A percentile compares a stretch with the other conserved stretches of the same genome.
Conservation (phyloP, 768 basidiomycete genomes). For the Trametes coccinea region DNA sequence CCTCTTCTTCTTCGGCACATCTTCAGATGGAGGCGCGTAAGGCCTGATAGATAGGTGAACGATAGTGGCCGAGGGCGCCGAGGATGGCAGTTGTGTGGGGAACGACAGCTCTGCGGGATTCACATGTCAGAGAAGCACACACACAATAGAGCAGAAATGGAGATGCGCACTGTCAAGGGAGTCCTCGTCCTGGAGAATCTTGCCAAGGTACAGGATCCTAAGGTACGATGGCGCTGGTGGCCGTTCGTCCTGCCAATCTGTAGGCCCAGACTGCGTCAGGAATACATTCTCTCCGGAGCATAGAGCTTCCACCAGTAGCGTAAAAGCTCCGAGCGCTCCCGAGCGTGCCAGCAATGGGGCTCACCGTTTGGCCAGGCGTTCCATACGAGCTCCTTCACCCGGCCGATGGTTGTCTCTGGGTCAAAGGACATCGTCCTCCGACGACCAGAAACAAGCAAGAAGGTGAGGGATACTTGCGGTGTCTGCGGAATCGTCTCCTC, state of each 20-base stretch:
- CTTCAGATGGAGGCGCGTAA: constrained; percentile 51
- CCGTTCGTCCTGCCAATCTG: constrained; percentile 78
- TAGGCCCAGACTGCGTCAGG: constrained; percentile 11
- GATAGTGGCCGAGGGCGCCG: constrained; percentile 51
- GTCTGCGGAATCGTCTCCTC: constrained; percentile 49
- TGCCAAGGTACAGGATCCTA: constrained; percentile 73
- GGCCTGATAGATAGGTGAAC: constrained; percentile 76
- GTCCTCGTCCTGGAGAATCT: constrained; percentile 83
- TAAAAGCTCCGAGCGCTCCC: constrained; percentile 9
- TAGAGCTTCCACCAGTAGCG: not conserved
- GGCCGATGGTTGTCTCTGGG: constrained; percentile 69
- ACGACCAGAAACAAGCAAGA: constrained; percentile 69
- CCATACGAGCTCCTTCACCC: constrained; percentile 85
- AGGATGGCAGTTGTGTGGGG: constrained; percentile 33
- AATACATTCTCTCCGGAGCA: not conserved
- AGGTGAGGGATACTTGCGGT: constrained; percentile 66
- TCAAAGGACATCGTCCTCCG: constrained; percentile 74
- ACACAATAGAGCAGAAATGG: constrained; percentile 1
- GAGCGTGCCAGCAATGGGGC: constrained; percentile 17
- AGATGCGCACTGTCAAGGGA: constrained; percentile 59
- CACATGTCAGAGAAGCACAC: not conserved
- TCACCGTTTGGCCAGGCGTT: constrained; percentile 76
- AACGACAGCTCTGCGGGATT: constrained; percentile 32
- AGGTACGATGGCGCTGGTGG: constrained; percentile 78
- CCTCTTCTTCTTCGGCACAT: constrained; percentile 51